These are phyloP conservation scores for Dipodascus albidus DNA, from an alignment of 805 yeast species.

Conservation along the genomic window DNA sequence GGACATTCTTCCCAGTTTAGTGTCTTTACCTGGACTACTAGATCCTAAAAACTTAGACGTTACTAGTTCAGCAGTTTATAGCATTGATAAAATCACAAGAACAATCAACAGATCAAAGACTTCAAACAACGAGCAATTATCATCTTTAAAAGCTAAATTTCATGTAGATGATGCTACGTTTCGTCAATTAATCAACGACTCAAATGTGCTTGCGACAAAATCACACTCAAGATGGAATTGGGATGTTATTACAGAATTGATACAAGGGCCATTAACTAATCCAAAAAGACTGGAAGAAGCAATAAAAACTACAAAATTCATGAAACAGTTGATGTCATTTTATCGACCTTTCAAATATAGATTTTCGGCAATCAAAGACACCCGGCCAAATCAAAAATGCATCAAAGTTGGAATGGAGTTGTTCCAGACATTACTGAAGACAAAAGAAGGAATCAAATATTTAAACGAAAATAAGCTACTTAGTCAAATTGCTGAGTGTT, in stretches of 20 bases:
- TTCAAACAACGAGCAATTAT: not conserved
- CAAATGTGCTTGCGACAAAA: constrained; percentile 68
- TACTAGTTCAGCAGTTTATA: constrained; percentile 32
- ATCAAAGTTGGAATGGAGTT: constrained; percentile 67
- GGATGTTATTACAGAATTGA: constrained; percentile 56
- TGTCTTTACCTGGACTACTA: constrained; percentile 18
- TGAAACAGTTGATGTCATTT: constrained; percentile 75
- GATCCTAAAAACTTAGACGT: constrained; percentile 16
- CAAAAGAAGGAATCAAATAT: constrained; percentile 55
- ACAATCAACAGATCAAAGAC: constrained; percentile 13
- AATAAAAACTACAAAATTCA: constrained; percentile 66
- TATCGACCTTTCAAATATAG: constrained; percentile 86
- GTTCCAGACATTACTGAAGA: constrained; percentile 49
- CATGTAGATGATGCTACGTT: constrained; percentile 55
- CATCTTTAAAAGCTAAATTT: constrained; percentile 23
- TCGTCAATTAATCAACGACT: constrained; percentile 50
- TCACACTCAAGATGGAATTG: constrained; percentile 82
- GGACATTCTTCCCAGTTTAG: constrained; percentile 25
- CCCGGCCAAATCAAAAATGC: constrained; percentile 43
- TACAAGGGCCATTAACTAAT: constrained; percentile 69
- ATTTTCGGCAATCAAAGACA: constrained; percentile 44
- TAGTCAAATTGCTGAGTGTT: constrained; percentile 80
- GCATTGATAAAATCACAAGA: constrained; percentile 30
- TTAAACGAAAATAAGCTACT: constrained; percentile 66
- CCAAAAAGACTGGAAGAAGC: constrained; percentile 68